phyloP scores from a whole-genome alignment of 768 basidiomycete genomes.

The Baorangia bicolor region DNA sequence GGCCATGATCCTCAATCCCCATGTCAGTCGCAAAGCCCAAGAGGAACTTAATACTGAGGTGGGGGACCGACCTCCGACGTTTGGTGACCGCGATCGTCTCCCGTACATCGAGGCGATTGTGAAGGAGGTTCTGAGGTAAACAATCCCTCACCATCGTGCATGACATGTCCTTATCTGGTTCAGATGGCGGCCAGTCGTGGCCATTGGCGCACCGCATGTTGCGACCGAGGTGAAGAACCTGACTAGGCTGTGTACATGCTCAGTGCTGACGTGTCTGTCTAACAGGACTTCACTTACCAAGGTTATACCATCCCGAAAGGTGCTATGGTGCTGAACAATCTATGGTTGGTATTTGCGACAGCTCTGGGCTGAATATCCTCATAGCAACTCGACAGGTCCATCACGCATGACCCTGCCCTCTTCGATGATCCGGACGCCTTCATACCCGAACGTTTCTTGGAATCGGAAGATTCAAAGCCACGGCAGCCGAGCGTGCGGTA shows the following conservation, averaged over 20 bases:
- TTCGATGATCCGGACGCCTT: slow-evolving; percentile 15
- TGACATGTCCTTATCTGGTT: neutral
- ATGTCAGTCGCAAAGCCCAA: slow-evolving; percentile 1
- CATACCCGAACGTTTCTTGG: slow-evolving; percentile 15
- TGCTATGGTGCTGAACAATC: slow-evolving; percentile 2
- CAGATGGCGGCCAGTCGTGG: slow-evolving; percentile 9
- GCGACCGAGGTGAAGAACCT: slow-evolving; percentile 1
- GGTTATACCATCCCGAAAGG: slow-evolving; percentile 6
- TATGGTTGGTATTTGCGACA: neutral
- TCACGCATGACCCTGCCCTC: slow-evolving; percentile 7
- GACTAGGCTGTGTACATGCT: neutral
- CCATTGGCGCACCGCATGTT: slow-evolving; percentile 2
- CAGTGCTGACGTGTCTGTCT: neutral
- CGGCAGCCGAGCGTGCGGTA: neutral
- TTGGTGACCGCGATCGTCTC: slow-evolving; percentile 8
- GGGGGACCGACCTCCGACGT: slow-evolving; percentile 4
- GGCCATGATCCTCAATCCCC: slow-evolving; percentile 5
- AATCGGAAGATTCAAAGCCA: neutral
- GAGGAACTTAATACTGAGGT: slow-evolving; percentile 3
- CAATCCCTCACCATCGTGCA: neutral
- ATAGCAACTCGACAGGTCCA: neutral
- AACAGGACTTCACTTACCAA: neutral
- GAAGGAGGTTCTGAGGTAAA: slow-evolving; percentile 5
- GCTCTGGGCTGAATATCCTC: neutral
- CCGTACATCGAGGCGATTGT: slow-evolving; percentile 9